These are phyloP conservation scores for Rhododendron ferrugineum DNA, from an alignment of 148 eudicot species.

Conservation along the genomic window DNA sequence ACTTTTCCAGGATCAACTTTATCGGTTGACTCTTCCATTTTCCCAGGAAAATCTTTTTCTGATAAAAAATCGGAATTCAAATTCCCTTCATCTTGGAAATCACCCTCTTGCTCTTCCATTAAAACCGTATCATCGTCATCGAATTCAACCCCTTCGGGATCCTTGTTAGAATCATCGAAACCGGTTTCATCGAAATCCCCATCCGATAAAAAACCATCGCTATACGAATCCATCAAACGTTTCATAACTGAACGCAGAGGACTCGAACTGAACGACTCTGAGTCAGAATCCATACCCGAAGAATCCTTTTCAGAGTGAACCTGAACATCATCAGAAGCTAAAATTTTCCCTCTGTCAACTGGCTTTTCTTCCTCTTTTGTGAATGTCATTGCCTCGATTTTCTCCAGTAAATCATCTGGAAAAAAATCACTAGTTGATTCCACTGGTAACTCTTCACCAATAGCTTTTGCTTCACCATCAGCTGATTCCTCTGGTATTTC, in stretches of 20 bases:
- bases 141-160: slow-evolving; percentile 23
- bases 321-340: slow-evolving; percentile 7
- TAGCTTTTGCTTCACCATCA: not conserved
- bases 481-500: slow-evolving; percentile 9
- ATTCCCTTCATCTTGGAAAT: not conserved
- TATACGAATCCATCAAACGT: slow-evolving; percentile 19
- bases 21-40: not conserved
- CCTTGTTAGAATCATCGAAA: slow-evolving; percentile 7
- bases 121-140: slow-evolving; percentile 42
- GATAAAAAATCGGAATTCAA: slow-evolving; percentile 18
- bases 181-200: slow-evolving; percentile 27
- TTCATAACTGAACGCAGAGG: slow-evolving; percentile 28
- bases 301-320: slow-evolving; percentile 27
- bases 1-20: slow-evolving; percentile 23
- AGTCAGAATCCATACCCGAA: slow-evolving; percentile 36
- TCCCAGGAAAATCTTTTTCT: slow-evolving; percentile 23
- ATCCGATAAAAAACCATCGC: slow-evolving; percentile 59
- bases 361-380: not conserved
- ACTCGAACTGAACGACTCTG: slow-evolving; percentile 37
- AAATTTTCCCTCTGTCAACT: not conserved
- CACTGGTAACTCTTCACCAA: not conserved
- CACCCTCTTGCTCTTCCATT: slow-evolving; percentile 40
- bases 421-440: not conserved
- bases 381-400: slow-evolving; percentile 5
- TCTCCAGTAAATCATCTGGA: slow-evolving; percentile 2